Evolutionary conservation across 345 rosid genomes (phyloP).

Genomic region (Nasturtium officinale): DNA sequence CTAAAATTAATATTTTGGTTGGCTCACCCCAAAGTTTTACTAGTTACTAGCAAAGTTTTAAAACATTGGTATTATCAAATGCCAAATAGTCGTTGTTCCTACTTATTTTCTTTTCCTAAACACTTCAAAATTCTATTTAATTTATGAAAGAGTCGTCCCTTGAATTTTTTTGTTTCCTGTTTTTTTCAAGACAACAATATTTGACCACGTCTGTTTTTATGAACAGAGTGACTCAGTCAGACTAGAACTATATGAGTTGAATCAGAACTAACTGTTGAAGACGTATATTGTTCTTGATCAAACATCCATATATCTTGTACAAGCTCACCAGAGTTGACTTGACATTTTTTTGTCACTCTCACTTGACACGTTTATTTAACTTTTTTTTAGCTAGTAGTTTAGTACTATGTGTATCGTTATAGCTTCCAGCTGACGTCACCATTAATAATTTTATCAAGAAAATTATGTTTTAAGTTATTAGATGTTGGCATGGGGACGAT

Average conservation of each 20-base stretch:
- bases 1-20: no score
- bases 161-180: not conserved
- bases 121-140: not conserved
- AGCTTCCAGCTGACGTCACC: not conserved
- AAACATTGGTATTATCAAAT: no score
- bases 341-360: no score
- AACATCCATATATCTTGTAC: not conserved
- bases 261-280: not conserved
- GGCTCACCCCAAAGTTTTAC: no score
- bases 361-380: not conserved
- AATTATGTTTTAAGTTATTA: not conserved
- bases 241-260: not conserved
- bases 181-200: conserved; percentile 1
- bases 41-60: no score
- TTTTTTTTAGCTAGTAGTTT: not conserved
- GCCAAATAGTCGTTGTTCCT: not conserved
- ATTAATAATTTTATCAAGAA: not conserved
- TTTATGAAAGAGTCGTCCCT: not conserved
- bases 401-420: not conserved
- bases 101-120: no score
- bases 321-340: not conserved
- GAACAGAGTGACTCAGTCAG: not conserved
- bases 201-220: conserved; percentile 15
- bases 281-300: not conserved
- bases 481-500: not conserved